A percentile compares a stretch with the other conserved stretches of the same genome.
Conservation (phyloP, 1,284 basidiomycete genomes). For the Gomphus sp. region DNA sequence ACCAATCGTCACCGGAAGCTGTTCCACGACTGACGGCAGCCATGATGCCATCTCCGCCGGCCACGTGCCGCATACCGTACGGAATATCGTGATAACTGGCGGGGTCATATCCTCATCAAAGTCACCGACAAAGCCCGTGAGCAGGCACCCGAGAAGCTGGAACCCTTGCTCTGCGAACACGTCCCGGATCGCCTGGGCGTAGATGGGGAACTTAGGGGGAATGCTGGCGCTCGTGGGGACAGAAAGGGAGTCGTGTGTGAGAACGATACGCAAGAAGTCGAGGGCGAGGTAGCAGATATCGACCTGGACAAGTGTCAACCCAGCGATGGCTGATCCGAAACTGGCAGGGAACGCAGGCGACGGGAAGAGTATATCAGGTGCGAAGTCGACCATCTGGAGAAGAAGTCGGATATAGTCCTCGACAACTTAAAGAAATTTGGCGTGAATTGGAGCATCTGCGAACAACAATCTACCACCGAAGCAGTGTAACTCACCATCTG, state of each 20-base stretch:
- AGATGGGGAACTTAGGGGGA: slow-evolving; percentile 55
- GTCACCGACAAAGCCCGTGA: slow-evolving; percentile 74
- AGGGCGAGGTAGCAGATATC: slow-evolving; percentile 77
- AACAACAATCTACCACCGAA: not conserved
- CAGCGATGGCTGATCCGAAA: slow-evolving; percentile 67
- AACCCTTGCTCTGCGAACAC: slow-evolving; percentile 70
- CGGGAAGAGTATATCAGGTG: slow-evolving; percentile 72
- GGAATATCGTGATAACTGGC: slow-evolving; percentile 69
- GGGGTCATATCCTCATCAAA: slow-evolving; percentile 85
- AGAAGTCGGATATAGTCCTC: slow-evolving; percentile 92
- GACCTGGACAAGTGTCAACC: slow-evolving; percentile 71
- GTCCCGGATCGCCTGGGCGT: slow-evolving; percentile 56
- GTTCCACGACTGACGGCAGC: slow-evolving; percentile 64
- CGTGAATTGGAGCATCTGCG: slow-evolving; percentile 3
- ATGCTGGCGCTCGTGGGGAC: slow-evolving; percentile 11
- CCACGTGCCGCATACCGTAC: slow-evolving; percentile 59
- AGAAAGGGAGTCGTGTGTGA: slow-evolving; percentile 64
- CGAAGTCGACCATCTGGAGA: slow-evolving; percentile 55
- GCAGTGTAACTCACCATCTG: slow-evolving; percentile 55
- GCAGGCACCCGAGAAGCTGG: slow-evolving; percentile 60
- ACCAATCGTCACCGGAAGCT: slow-evolving; percentile 58
- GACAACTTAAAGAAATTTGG: slow-evolving; percentile 50
- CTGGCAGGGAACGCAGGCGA: slow-evolving; percentile 68
- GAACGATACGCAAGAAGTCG: slow-evolving; percentile 68
- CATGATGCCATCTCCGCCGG: slow-evolving; percentile 61